Evolutionary conservation across 345 rosid genomes (phyloP), one percentile per base, ranked within the genome.

Genomic region (Citrus mangshanensis): DNA sequence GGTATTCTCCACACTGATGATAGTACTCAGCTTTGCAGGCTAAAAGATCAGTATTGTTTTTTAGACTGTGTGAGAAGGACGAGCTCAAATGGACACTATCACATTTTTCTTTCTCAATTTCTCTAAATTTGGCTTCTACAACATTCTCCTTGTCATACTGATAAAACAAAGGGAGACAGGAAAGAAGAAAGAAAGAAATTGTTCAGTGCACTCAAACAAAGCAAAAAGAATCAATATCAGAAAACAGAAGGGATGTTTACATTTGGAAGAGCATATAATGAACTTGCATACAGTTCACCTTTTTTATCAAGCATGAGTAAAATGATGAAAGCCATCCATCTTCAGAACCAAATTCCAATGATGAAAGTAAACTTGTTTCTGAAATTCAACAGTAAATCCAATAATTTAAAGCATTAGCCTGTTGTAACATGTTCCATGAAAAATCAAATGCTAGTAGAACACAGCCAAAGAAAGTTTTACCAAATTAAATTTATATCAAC

Each of bases 21-120:
- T 93, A 93, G 89, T 93, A 96, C 84, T 94, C 98, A 80, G 98
- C 99, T 91, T 96, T 93, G 84, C 99, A 91, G 68, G 95, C 89
- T 88, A 94, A 85, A 75, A 94, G 91, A 90, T 94, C 99, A 76
- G 91, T 86, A 81, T 93, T 91, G 75, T 87, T 89, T 85, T 87
- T 91, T 85, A 93, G 82, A 35, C 89, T 85, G 80, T 38, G 42
- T 77, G 80, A 73, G 78, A 89, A 87, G 75, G 91, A 89, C 69
- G 84, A 81, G 79, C 90, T 88, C 54, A 89, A 82, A 81, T 42
- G 79, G 78, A 77, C 80, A 65, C 80, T 78, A 74, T 82, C 88
- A 59, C 89, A 86, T 67, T 88, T 88, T 84, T 94, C 98, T 68
- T 85, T 93, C 74, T 93, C 98, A 85, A 93, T 87, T 75, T 93